phyloP scores from a whole-genome alignment of 2,329 filamentous ascomycete species.

The Fusarium sp. region DNA sequence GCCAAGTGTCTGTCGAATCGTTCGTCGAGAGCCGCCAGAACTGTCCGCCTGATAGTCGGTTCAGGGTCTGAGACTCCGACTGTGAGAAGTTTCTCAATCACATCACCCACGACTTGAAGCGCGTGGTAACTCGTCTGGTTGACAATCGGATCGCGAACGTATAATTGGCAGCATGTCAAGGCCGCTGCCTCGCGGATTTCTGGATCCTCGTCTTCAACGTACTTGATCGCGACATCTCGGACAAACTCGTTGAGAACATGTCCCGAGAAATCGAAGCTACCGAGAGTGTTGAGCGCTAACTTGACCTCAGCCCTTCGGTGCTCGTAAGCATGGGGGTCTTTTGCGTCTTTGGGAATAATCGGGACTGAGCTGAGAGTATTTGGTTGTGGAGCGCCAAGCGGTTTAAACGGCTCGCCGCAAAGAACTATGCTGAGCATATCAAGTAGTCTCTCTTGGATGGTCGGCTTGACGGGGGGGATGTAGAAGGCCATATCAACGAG shows the following conservation, averaged over 20 bases:
- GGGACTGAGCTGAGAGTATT: conserved; percentile 84
- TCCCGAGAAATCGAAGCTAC: conserved; percentile 95
- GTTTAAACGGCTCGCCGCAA: conserved; percentile 90
- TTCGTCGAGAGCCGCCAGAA: conserved; percentile 87
- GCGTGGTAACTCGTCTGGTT: conserved; percentile 98
- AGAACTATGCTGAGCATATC: conserved; percentile 95
- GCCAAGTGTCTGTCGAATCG: conserved; percentile 97
- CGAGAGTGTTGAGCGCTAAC: conserved; percentile 89
- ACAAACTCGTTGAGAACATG: conserved; percentile 98
- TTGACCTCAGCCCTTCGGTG: conserved; percentile 87
- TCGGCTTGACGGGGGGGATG: conserved; percentile 91
- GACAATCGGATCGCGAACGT: conserved; percentile 95
- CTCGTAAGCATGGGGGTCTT: conserved; percentile 83
- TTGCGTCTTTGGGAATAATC: conserved; percentile 85
- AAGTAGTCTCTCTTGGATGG: conserved; percentile 90
- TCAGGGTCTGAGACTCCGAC: conserved; percentile 94
- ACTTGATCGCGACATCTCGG: conserved; percentile 96
- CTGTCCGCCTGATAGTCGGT: conserved; percentile 85
- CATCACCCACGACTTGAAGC: conserved; percentile 95
- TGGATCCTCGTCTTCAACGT: conserved; percentile 94
- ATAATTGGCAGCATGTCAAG: conserved; percentile 96
- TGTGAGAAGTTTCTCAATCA: conserved; percentile 95
- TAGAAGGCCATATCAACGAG: conserved; percentile 99
- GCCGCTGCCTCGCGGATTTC: conserved; percentile 94
- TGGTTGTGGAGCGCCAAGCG: conserved; percentile 84